phyloP scores from a whole-genome alignment of 2,329 filamentous ascomycete species.

The Penicillium crustosum region DNA sequence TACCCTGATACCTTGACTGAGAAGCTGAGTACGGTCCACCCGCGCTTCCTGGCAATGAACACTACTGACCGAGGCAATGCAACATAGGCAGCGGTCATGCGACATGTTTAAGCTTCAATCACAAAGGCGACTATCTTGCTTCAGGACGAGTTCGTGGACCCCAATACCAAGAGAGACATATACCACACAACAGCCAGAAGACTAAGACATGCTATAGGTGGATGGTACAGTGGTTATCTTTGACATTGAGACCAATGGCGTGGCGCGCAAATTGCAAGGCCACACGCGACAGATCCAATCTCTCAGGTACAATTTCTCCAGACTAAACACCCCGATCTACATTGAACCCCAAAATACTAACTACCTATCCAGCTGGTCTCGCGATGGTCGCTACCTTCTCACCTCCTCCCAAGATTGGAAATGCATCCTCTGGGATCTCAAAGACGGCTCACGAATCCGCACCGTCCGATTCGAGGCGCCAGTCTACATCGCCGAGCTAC shows the following conservation, averaged over 20 bases:
- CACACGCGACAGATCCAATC: conserved; percentile 94
- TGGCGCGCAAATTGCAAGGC: conserved; percentile 88
- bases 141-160: conserved; percentile 69
- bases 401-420: conserved; percentile 96
- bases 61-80: conserved; percentile 16
- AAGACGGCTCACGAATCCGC: conserved; percentile 68
- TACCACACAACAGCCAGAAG: not conserved
- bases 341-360: not conserved
- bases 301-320: conserved; percentile 54
- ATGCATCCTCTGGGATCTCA: conserved; percentile 90
- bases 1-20: conserved; percentile 88
- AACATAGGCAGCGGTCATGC: conserved; percentile 60
- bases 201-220: conserved; percentile 45
- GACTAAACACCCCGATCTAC: not conserved
- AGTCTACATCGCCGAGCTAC: conserved; percentile 92
- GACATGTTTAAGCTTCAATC: conserved; percentile 79
- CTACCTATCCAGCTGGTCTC: conserved; percentile 69
- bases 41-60: not conserved
- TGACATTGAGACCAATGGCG: conserved; percentile 95
- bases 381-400: conserved; percentile 84
- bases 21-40: conserved; percentile 65
- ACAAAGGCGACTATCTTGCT: conserved; percentile 89
- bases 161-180: not conserved
- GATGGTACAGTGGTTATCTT: conserved; percentile 95
- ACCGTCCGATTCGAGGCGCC: conserved; percentile 90